Evolutionary conservation across 2,329 filamentous ascomycete genomes (phyloP).

Genomic region (Pseudogymnoascus sp.): DNA sequence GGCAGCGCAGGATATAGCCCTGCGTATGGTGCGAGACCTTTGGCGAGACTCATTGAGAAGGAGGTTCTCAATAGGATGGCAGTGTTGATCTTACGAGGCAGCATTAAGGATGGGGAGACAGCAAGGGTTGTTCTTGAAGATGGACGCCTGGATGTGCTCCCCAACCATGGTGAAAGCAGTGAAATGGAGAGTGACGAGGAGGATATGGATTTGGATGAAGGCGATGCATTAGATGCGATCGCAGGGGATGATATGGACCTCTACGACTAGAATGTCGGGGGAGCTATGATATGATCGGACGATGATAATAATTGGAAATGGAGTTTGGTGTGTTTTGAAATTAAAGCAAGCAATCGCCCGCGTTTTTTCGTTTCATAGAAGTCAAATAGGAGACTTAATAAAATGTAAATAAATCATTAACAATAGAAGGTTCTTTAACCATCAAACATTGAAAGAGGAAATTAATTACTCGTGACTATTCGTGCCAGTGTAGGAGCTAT

Average conservation of each 20-base stretch:
- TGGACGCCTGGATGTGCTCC: conserved; percentile 69
- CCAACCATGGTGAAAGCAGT: conserved; percentile 71
- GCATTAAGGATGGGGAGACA: conserved; percentile 74
- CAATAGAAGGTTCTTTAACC: background rate
- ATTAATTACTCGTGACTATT: background rate
- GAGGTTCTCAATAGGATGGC: conserved; percentile 92
- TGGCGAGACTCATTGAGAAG: conserved; percentile 87
- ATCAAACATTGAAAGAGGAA: background rate
- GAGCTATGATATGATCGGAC: background rate
- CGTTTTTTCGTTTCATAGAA: background rate
- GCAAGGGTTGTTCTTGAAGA: conserved; percentile 73
- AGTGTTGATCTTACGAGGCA: conserved; percentile 79
- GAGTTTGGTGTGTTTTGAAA: background rate
- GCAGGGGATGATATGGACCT: conserved; percentile 48
- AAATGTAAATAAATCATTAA: background rate
- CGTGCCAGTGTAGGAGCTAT: background rate
- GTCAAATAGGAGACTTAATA: background rate
- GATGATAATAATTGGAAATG: background rate
- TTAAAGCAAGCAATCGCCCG: background rate
- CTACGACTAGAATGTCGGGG: conserved; percentile 30
- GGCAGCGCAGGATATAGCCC: conserved; percentile 89
- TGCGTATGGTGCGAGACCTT: conserved; percentile 83
- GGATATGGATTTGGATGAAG: conserved; percentile 47
- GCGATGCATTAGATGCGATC: conserved; percentile 48
- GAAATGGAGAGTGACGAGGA: conserved; percentile 70